A percentile compares a stretch with the other conserved stretches of the same genome.
Evolutionary conservation across 2,329 filamentous ascomycete species (phyloP).

Genomic region (Paracamarosporium sp.): DNA sequence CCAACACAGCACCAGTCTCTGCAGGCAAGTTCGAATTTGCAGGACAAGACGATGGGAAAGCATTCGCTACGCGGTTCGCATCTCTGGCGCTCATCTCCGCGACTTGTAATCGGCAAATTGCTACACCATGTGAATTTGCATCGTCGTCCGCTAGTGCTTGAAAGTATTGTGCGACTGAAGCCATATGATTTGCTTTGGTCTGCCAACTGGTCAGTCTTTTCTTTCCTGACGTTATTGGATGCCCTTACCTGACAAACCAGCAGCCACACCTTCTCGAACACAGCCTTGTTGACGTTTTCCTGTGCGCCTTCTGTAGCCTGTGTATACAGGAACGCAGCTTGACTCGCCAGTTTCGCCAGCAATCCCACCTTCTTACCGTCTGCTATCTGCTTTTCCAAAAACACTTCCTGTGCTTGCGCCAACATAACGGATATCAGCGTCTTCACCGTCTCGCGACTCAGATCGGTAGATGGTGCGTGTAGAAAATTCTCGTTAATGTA

Average conservation of each 20-base stretch:
- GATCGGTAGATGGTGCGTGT: slow-evolving; percentile 93
- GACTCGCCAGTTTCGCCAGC: slow-evolving; percentile 89
- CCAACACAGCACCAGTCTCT: slow-evolving; percentile 75
- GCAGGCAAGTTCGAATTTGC: slow-evolving; percentile 82
- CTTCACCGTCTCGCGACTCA: slow-evolving; percentile 95
- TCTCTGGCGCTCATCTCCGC: slow-evolving; percentile 82
- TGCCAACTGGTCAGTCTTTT: slow-evolving; percentile 45
- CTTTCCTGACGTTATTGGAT: background rate
- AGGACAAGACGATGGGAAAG: slow-evolving; percentile 80
- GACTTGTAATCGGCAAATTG: slow-evolving; percentile 81
- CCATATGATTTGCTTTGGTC: slow-evolving; percentile 81
- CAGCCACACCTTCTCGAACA: slow-evolving; percentile 95
- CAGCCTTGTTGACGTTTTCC: slow-evolving; percentile 86
- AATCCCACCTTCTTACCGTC: slow-evolving; percentile 93
- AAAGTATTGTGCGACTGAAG: slow-evolving; percentile 89
- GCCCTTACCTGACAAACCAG: slow-evolving; percentile 74
- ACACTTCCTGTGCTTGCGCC: slow-evolving; percentile 95
- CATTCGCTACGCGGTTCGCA: slow-evolving; percentile 75
- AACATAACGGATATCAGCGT: slow-evolving; percentile 91
- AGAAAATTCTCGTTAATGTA: slow-evolving; percentile 99
- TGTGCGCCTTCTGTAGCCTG: slow-evolving; percentile 90
- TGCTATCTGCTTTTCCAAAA: slow-evolving; percentile 92
- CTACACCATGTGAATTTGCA: slow-evolving; percentile 82
- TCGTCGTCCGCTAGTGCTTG: slow-evolving; percentile 92
- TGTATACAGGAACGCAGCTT: slow-evolving; percentile 85